These are phyloP conservation scores for Rhinocladiella mackenziei DNA, from an alignment of 2,329 filamentous ascomycete genomes.

Conservation along the genomic window DNA sequence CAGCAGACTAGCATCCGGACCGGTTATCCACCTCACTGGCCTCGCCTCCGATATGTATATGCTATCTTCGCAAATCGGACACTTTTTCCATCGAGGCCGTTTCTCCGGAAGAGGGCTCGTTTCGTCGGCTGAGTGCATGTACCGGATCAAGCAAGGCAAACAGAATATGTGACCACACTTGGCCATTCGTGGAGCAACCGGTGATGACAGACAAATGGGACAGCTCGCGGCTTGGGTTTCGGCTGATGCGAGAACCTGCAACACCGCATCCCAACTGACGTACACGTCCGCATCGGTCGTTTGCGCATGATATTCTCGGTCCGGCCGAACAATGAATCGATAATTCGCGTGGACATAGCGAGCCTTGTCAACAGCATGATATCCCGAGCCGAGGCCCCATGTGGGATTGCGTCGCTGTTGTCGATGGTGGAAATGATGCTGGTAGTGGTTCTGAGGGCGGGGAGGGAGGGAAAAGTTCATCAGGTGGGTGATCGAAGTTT, in stretches of 20 bases:
- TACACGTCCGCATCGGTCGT: conserved; percentile 82
- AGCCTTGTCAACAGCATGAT: conserved; percentile 87
- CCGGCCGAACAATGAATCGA: conserved; percentile 86
- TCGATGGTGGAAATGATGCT: conserved; percentile 51
- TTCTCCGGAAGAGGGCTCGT: conserved; percentile 58
- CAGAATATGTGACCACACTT: conserved; percentile 98
- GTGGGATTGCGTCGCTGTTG: conserved; percentile 67
- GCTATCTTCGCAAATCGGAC: conserved; percentile 89
- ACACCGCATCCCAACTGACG: conserved; percentile 82
- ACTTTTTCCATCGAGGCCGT: conserved; percentile 83
- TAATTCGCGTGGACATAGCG: conserved; percentile 95
- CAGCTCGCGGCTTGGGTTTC: conserved; percentile 85
- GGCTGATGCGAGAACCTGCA: conserved; percentile 86
- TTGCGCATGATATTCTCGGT: conserved; percentile 73
- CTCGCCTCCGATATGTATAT: conserved; percentile 88
- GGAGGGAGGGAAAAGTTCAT: conserved; percentile 85
- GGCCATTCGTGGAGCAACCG: conserved; percentile 92
- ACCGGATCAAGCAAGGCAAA: conserved; percentile 84
- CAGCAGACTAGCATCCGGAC: conserved; percentile 77
- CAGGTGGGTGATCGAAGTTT: conserved; percentile 94
- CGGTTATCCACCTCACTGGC: conserved; percentile 85
- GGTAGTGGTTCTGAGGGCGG: conserved; percentile 57
- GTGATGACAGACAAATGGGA: conserved; percentile 89
- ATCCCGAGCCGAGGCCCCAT: conserved; percentile 82
- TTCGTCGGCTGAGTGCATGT: conserved; percentile 87